A percentile compares a stretch with the other conserved stretches of the same genome.
Evolutionary conservation across 805 yeast species (phyloP).

Genomic region (Lipomyces yamadae): DNA sequence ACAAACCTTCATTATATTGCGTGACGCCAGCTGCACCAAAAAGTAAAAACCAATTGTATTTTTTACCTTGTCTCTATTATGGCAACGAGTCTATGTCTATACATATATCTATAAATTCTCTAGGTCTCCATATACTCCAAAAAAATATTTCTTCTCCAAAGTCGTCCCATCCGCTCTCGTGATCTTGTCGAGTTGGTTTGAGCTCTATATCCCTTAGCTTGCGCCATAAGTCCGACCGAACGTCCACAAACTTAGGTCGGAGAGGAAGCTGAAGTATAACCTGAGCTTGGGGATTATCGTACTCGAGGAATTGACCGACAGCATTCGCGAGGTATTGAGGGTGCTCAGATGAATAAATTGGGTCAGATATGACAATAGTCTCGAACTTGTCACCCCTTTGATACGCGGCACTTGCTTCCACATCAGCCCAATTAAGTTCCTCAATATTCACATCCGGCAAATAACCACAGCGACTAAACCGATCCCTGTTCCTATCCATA

Average conservation of each 20-base stretch:
- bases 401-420: slow-evolving; percentile 47
- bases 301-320: slow-evolving; percentile 55
- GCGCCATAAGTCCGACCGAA: slow-evolving; percentile 64
- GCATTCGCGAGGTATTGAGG: slow-evolving; percentile 73
- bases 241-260: slow-evolving; percentile 66
- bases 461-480: background rate
- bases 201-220: slow-evolving; percentile 50
- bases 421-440: slow-evolving; percentile 80
- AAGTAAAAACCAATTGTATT: background rate
- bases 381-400: slow-evolving; percentile 49
- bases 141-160: slow-evolving; percentile 72
- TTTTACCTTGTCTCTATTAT: background rate
- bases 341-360: slow-evolving; percentile 82
- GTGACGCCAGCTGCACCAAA: too few relatives aligned
- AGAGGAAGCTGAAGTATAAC: slow-evolving; percentile 79
- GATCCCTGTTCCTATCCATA: slow-evolving; percentile 54
- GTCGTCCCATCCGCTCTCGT: slow-evolving; percentile 78
- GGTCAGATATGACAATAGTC: slow-evolving; percentile 80
- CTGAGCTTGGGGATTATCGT: slow-evolving; percentile 45
- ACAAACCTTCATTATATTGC: too few relatives aligned
- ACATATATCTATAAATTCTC: slow-evolving; percentile 1
- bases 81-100: slow-evolving; percentile 4
- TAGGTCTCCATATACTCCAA: slow-evolving; percentile 39
- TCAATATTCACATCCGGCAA: slow-evolving; percentile 45
- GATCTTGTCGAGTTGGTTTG: slow-evolving; percentile 47